phyloP scores from a whole-genome alignment of 192 early-diverging fungal species.

The Geranomyces variabilis region DNA sequence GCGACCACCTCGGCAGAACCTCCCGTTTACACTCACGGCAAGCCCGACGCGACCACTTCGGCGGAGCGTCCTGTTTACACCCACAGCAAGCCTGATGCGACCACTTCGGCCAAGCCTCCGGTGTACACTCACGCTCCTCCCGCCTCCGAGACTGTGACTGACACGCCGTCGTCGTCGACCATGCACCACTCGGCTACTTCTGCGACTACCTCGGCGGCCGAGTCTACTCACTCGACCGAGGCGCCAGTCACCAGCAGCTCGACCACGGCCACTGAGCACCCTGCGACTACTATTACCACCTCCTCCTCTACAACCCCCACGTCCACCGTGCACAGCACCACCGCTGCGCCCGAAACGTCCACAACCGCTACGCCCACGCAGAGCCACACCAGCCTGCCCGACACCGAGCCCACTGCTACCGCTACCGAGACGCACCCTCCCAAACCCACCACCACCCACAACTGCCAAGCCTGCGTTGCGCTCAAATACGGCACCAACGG shows the following conservation, averaged over 20 bases:
- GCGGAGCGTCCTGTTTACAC: too few species aligned
- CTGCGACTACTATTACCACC: neutral
- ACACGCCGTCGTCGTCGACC: neutral
- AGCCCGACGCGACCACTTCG: too few species aligned
- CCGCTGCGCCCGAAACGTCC: neutral
- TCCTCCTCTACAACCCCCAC: too few species aligned
- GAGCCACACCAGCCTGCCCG: neutral
- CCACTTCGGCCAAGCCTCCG: too few species aligned
- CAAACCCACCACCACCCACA: neutral
- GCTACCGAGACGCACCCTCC: neutral
- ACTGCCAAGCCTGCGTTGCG: constrained; percentile 1
- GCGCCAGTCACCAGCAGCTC: neutral
- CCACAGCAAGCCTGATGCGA: too few species aligned
- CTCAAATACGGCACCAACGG: constrained; percentile 2
- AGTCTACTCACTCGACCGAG: neutral
- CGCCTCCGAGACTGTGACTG: neutral
- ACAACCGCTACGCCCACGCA: neutral
- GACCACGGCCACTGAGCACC: constrained; percentile 4
- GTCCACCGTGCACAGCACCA: neutral
- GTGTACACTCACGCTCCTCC: neutral
- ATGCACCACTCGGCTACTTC: neutral
- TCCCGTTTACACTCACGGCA: too few species aligned
- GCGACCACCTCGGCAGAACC: too few species aligned
- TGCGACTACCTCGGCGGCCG: neutral
- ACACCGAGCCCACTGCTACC: neutral